Base-by-base conservation (phyloP, 768 basidiomycete genomes). In the Kwoniella mangroviensis region DNA sequence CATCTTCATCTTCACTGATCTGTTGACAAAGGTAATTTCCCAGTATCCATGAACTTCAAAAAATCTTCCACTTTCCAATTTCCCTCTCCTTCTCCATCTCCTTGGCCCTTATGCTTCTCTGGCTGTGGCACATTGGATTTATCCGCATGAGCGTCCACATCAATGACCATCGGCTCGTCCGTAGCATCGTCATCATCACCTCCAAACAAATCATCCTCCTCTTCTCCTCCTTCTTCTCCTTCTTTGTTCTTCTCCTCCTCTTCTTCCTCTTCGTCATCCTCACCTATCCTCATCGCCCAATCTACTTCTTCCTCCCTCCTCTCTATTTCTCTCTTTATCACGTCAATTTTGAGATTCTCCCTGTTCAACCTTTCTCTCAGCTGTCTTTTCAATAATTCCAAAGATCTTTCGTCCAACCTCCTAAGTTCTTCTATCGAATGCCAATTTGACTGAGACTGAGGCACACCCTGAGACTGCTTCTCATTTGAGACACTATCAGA, bases 11-110 rank as follows among this genome's bases (percentile, higher is more conserved):
- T 34, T 49, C 49, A 26, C n/a, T 19, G 15, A 13, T 45, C 5
- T 22, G 66, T 45, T 7, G 59, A 51, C 17, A 21, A 24, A 17
- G 70, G 73, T 19, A 60, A 53, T 63, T 45, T 63, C 12, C 79
- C 79, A 22, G 70, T 73, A 54, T 80, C 79, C 74, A 78, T 75
- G 58, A 68, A 76, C 41, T 54, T 34, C 12, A 78, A 49, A 54
- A 73, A 78, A 57, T 80, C 79, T n/a, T 59, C 66, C 1, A 78
- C 15, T 19, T 24, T 64, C 79, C 79, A 80, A 21, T 73, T 68
- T 55, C 60, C 65, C 45, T 66, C 67, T 41, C 70, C 68, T 51
- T 76, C 72, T 11, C 58, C 52, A 11, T 49, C 45, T 34, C 34
- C 22, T 12, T 12, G 26, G 15, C n/a, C 24, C 13, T 51, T 10